Evolutionary conservation across 805 yeast species (phyloP), one percentile per base, ranked within the genome.

Genomic region (Lachancea nothofagi): DNA sequence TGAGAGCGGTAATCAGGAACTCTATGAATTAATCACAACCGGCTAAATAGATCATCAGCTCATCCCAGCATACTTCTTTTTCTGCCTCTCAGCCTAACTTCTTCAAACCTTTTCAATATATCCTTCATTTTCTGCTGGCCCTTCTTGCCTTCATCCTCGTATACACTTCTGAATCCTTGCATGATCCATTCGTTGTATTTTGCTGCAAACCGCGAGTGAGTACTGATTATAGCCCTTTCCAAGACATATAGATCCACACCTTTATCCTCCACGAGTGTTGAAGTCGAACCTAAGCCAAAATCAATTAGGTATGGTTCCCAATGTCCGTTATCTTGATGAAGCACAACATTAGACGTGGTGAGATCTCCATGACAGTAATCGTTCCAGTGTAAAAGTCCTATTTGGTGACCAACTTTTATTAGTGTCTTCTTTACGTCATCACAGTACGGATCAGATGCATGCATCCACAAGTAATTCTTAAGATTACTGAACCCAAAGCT

Each of bases 191-290:
- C 59, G 50, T 76, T 80, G 57, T 88, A 88, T 30, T 59, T 52
- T 1, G 70, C 72, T 2, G 95, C 71, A 53, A 74, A 75, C 5
- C 71, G 70, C 0, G 97, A 90, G 61, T 93, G 98, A 1, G 98
- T 93, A 49, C 96, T 85, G 22, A 77, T 65, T 14, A 93, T 73
- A 0, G 98, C 97, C 52, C 97, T 69, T 61, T 93, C 98, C 44
- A 93, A 64, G 8, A 93, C 97, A 53, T 93, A 93, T 43, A 93
- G 61, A 60, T 93, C 98, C n/a, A 93, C 98, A 3, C 97, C 97
- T 61, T 86, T 88, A 54, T 90, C 97, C 53, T 93, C 98, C 0
- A 83, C 74, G 45, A 87, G 58, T 1, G 72, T 71, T 0, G 95
- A 78, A 42, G 78, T 78, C 9, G 88, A 77, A 2, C 95, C 83